phyloP scores from a whole-genome alignment of 768 basidiomycete genomes.

The Macrolepiota albuminosa region DNA sequence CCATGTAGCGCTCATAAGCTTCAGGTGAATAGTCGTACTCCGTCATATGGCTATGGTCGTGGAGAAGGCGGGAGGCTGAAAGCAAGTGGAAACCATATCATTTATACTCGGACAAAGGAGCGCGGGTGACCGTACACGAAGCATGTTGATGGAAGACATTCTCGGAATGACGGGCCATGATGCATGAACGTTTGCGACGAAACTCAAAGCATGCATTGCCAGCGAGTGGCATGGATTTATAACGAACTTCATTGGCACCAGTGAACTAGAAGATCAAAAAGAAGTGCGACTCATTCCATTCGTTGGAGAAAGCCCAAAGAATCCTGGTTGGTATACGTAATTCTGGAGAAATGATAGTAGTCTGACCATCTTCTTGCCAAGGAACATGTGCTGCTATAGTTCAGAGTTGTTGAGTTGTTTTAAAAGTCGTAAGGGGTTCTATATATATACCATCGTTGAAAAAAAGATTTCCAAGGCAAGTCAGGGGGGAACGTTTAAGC shows the following conservation, averaged over 20 bases:
- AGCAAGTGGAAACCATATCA: background rate
- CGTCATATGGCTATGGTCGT: constrained; percentile 29
- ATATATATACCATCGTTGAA: no score
- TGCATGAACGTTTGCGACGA: background rate
- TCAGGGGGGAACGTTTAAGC: no score
- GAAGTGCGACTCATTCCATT: background rate
- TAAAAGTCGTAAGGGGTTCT: no score
- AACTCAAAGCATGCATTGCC: background rate
- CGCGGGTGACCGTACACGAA: constrained; percentile 2
- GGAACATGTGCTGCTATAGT: background rate
- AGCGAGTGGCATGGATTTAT: background rate
- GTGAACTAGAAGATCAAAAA: background rate
- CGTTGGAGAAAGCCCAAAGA: background rate
- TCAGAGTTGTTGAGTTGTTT: no score
- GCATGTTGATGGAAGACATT: constrained; percentile 8
- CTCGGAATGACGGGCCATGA: background rate
- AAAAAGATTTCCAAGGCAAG: no score
- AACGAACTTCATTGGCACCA: background rate
- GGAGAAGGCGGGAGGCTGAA: background rate
- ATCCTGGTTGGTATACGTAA: background rate
- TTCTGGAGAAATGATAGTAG: no score
- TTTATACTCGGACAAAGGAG: constrained; percentile 7
- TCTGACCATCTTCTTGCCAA: background rate
- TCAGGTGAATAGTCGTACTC: constrained; percentile 49
- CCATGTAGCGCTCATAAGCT: constrained; percentile 37